Conservation (phyloP, 768 basidiomycete genomes). For the Leccinum rimulosum region DNA sequence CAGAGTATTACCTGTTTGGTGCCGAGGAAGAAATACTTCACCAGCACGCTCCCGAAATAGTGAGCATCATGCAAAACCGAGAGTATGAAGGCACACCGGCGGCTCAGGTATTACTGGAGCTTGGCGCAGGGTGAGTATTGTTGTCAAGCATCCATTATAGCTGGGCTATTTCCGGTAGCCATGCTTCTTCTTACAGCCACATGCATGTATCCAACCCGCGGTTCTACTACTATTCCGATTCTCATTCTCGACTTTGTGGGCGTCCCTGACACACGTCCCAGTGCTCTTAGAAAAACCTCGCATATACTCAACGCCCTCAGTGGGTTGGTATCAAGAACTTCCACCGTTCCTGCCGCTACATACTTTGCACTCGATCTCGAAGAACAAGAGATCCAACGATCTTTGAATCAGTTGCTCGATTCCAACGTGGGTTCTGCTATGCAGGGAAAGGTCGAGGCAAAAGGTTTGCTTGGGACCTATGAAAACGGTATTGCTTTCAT, state of each 20-base stretch:
- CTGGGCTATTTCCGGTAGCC: background rate
- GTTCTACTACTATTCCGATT: too few species aligned
- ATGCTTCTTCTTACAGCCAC: background rate
- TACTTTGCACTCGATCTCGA: conserved; percentile 96
- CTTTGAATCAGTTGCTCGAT: conserved; percentile 61
- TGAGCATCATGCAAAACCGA: conserved; percentile 58
- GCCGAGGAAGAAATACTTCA: conserved; percentile 88
- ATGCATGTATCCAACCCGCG: background rate
- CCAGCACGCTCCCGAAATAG: conserved; percentile 70
- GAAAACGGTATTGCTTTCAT: conserved; percentile 85
- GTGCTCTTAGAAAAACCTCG: conserved; percentile 86
- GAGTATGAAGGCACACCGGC: conserved; percentile 31
- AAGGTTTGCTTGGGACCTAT: conserved; percentile 90
- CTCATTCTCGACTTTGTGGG: background rate
- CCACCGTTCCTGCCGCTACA: conserved; percentile 51
- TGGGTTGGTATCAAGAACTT: conserved; percentile 40
- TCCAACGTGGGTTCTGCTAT: conserved; percentile 64
- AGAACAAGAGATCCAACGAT: conserved; percentile 77
- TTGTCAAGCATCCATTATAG: background rate
- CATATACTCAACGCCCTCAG: conserved; percentile 75
- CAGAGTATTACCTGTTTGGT: conserved; percentile 87
- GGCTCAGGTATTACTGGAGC: conserved; percentile 72
- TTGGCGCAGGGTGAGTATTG: conserved; percentile 85
- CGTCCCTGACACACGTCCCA: conserved; percentile 31
- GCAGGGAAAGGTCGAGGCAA: conserved; percentile 69